Base-by-base conservation (phyloP, 768 basidiomycete genomes). In the Mrakia gelida region DNA sequence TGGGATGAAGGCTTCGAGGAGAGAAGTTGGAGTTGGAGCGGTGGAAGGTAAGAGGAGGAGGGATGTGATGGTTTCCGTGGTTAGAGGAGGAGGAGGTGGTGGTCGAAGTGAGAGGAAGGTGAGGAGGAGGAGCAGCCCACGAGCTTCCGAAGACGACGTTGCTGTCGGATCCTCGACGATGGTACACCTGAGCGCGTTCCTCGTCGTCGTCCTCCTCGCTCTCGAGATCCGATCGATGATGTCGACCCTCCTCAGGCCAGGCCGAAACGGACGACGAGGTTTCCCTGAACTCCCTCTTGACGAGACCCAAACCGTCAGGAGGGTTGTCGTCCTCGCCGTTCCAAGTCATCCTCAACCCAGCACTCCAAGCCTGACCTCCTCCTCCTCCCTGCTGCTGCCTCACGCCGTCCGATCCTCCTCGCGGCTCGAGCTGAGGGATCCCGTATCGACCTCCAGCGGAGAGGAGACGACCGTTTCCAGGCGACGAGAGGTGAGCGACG, bases 81-180 rank as follows among this genome's bases (percentile, higher is more conserved):
- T 11, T 5, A 7, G 23, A 9, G 26, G 59, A 59, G 8, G 59
- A 59, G 26, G 23, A 28, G 28, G 59, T 26, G 54, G 54, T n/a
- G 16, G 26, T 16, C 21, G 59, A 59, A 26, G 59, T 1, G 59
- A 18, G 21, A 26, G 21, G 54, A 9, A 21, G 54, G 21, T 2
- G 54, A 59, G 59, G 26, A 8, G 10, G 59, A 59, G 26, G 32
- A 26, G 10, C 8, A 34, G 63, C 63, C 67, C 67, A 43, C 9
- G 34, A 26, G 23, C 26, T 28, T 38, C 41, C 67, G 23, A 70
- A 70, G 15, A 26, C 34, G 38, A 70, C 38, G 67, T 70, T 43
- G 41, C 67, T 70, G 41, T 70, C 67, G 21, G 67, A 70, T 70
- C 67, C 67, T 70, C 67, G 67, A 26, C 67, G 67, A n/a, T 70